These are phyloP conservation scores for Penicillium odoratum DNA, from an alignment of 495 filamentous ascomycete species.

Conservation along the genomic window DNA sequence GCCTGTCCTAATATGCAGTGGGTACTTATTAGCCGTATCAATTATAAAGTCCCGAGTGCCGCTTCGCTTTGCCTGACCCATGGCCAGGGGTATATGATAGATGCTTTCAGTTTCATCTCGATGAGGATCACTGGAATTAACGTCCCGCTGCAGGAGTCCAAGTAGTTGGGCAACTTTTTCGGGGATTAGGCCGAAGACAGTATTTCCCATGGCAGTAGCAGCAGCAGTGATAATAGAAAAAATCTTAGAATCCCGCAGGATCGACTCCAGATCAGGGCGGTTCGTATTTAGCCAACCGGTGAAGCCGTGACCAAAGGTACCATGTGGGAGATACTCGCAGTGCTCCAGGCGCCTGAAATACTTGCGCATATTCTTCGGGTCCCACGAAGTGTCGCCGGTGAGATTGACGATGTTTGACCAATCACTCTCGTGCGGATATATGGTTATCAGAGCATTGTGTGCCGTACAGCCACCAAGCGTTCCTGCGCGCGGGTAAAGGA, in stretches of 20 bases:
- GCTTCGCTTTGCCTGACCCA: constrained; percentile 45
- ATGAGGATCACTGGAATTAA: too few species aligned
- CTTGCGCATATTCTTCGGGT: constrained; percentile 40
- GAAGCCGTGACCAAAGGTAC: not conserved
- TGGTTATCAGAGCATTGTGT: constrained; percentile 46
- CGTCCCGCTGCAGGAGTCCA: too few species aligned
- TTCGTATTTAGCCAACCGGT: constrained; percentile 39
- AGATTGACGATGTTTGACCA: constrained; percentile 46
- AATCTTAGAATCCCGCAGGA: too few species aligned
- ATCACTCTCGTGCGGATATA: constrained; percentile 43
- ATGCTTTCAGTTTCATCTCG: constrained; percentile 28
- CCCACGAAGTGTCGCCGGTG: constrained; percentile 47
- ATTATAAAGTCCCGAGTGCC: constrained; percentile 55
- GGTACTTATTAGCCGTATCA: constrained; percentile 33
- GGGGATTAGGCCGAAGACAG: too few species aligned
- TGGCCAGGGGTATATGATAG: constrained; percentile 56
- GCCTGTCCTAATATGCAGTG: constrained; percentile 57
- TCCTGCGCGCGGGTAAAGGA: constrained; percentile 46
- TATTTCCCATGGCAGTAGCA: too few species aligned
- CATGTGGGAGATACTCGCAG: not conserved
- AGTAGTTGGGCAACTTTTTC: too few species aligned
- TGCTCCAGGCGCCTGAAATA: constrained; percentile 53
- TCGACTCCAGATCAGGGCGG: too few species aligned
- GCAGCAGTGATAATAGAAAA: too few species aligned
- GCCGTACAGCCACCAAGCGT: constrained; percentile 48